Evolutionary conservation across 2,329 filamentous ascomycete species (phyloP).

Genomic region (Neocatenulostroma microsporum): DNA sequence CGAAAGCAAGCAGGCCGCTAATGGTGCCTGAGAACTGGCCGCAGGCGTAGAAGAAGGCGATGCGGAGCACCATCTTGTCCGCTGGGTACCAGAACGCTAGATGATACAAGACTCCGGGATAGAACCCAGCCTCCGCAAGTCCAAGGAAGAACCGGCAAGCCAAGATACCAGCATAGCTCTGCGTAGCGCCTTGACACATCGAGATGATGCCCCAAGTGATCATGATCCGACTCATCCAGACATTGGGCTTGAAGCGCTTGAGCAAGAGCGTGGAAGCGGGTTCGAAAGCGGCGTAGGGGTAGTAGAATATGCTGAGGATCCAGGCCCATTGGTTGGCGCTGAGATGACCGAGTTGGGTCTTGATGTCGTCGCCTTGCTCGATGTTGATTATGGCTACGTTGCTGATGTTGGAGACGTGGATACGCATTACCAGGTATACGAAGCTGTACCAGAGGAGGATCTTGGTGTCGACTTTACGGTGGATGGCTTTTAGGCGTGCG

Average conservation of each 20-base stretch:
- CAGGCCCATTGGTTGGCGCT: conserved; percentile 28
- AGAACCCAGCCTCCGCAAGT: conserved; percentile 21
- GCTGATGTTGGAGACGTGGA: conserved; percentile 23
- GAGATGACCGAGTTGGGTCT: conserved; percentile 27
- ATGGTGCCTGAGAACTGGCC: conserved; percentile 30
- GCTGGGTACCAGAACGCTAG: conserved; percentile 28
- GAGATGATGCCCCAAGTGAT: conserved; percentile 21
- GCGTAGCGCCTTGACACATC: conserved; percentile 21
- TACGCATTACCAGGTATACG: conserved; percentile 26
- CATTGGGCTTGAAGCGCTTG: conserved; percentile 21
- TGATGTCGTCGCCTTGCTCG: conserved; percentile 27
- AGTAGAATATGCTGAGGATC: conserved; percentile 29
- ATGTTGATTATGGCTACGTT: conserved; percentile 32
- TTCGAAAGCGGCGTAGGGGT: conserved; percentile 31
- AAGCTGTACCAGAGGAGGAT: conserved; percentile 29
- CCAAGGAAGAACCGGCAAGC: conserved; percentile 20
- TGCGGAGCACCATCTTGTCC: conserved; percentile 26
- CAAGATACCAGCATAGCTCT: conserved; percentile 18
- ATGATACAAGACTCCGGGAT: conserved; percentile 25
- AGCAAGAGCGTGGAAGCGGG: conserved; percentile 21
- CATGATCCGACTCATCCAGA: conserved; percentile 25
- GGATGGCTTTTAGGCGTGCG: too few species aligned
- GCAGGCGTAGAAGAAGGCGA: conserved; percentile 30
- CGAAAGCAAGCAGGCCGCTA: conserved; percentile 41
- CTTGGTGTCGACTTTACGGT: conserved; percentile 28